Base-by-base conservation (phyloP, 441 rosid genomes). In the Populus trichocarpa region DNA sequence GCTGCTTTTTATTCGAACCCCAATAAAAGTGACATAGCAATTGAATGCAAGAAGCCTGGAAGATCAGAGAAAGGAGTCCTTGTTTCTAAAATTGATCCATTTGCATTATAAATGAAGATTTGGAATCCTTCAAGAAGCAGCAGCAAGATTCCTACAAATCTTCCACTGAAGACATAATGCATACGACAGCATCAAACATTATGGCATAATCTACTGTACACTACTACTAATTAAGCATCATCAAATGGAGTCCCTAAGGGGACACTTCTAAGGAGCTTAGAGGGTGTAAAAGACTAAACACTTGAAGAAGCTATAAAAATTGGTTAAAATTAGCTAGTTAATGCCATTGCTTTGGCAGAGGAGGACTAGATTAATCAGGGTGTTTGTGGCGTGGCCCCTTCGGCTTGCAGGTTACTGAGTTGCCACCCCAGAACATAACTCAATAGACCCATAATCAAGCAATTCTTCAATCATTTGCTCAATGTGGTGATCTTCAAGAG, bases 381-480 rank as follows among this genome's bases (percentile, higher is more conserved):
- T 35, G 66, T 40, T 71, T 50, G 32, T 63, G 72, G 59, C 70
- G 32, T 30, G 32, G 32, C 32, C 6, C 23, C 18, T 28, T 59
- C 40, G 69, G 36, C 65, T 66, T 73, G 28, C 28, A 70, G 73
- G 81, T 83, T 81, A 88, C 79, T 85, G 85, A 79, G 85, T 50
- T 18, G 90, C 76, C 36, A 77, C 74, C 66, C 86, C 88, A 79
- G 93, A 83, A 80, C 98, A 90, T 9, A 95, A 82, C 88, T 95
- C 98, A 46, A 92, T 81, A 35, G 98, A 91, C 23, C 97, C 91
- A 50, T 89, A 89, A 74, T 96, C 89, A 81, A 90, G 91, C 76
- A 96, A 75, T 72, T 96, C 99, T 81, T 93, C 91, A 20, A 96
- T 96, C 99, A 96, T 96, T 83, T 95, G 98, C 88, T 92, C 96